Base-by-base conservation (phyloP, 352 stramenopile genomes). In the Phytophthora sp. region DNA sequence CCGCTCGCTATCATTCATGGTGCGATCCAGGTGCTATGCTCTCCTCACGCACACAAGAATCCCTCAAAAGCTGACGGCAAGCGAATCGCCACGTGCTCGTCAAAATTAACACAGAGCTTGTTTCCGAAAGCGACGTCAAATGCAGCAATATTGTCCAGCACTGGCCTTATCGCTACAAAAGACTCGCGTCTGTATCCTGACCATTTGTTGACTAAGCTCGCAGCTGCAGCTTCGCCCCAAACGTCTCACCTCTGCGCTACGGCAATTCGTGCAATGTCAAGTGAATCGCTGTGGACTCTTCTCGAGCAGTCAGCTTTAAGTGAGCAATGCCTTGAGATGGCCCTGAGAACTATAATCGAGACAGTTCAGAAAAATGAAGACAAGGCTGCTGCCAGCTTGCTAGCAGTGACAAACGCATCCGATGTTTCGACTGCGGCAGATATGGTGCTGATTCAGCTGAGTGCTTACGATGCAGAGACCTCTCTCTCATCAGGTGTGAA, bases 141-240 rank as follows among this genome's bases (percentile, higher is more conserved):
- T 42, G 66, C 53, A 9, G 71, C 70, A 12, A 90, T 89, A 23
- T 49, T 87, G 9, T 83, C 74, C 15, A 89, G 79, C 39, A 94
- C 84, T 4, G 84, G 81, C 23, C 66, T 93, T 35, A 82, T 91
- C 42, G 87, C 85, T 17, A 91, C 85, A 4, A 94, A 94, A 50
- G 83, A 94, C 39, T 15, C 70, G 5, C 79, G 82, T 3, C 50
- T 94, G 37, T 94, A 90, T 56, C 79, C 87, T 2, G 77, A 89
- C 15, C 44, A 77, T 15, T 70, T 96, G 18, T 41, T 93, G 31
- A 54, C 77, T 27, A 91, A 89, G 46, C 83, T 92, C 37, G 78
- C 87, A 17, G 54, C 72, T 1, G 72, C 84, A n/a, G 57, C 80
- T 15, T 79, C 62, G 21, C 51, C 72, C 0, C 43, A 53, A 24